Conservation (phyloP, 2,329 filamentous ascomycete species). For the Arthrinium phaeospermum region DNA sequence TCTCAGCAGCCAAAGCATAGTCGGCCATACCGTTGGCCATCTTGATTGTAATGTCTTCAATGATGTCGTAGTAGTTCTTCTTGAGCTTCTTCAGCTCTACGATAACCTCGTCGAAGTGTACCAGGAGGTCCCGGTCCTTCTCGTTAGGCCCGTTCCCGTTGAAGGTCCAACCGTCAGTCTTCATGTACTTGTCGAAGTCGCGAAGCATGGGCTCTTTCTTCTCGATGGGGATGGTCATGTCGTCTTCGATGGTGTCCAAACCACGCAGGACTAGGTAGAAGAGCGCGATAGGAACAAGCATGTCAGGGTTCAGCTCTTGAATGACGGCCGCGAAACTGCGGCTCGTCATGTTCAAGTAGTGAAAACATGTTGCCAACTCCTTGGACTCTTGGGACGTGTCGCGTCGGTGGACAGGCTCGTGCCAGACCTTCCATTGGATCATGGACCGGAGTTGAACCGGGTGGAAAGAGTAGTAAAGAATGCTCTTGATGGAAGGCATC, state of each 20-base stretch:
- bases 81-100: constrained; percentile 89
- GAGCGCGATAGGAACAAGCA: constrained; percentile 84
- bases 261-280: constrained; percentile 95
- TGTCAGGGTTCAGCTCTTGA: constrained; percentile 91
- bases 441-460: constrained; percentile 80
- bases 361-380: constrained; percentile 82
- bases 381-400: constrained; percentile 76
- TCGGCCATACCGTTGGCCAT: constrained; percentile 99
- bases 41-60: constrained; percentile 88
- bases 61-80: constrained; percentile 80
- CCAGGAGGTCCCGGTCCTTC: constrained; percentile 90
- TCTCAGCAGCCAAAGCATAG: constrained; percentile 83
- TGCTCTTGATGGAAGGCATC: constrained; percentile 60
- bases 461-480: constrained; percentile 77
- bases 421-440: constrained; percentile 97
- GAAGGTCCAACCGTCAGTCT: constrained; percentile 90
- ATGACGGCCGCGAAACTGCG: constrained; percentile 94
- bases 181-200: constrained; percentile 79
- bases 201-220: constrained; percentile 87
- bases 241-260: constrained; percentile 98
- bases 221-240: constrained; percentile 85
- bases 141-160: constrained; percentile 85
- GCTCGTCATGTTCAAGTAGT: constrained; percentile 85
- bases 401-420: constrained; percentile 88
- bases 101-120: constrained; percentile 89